Conservation (phyloP, 2,329 filamentous ascomycete genomes). For the Gnomoniopsis smithogilvyi region DNA sequence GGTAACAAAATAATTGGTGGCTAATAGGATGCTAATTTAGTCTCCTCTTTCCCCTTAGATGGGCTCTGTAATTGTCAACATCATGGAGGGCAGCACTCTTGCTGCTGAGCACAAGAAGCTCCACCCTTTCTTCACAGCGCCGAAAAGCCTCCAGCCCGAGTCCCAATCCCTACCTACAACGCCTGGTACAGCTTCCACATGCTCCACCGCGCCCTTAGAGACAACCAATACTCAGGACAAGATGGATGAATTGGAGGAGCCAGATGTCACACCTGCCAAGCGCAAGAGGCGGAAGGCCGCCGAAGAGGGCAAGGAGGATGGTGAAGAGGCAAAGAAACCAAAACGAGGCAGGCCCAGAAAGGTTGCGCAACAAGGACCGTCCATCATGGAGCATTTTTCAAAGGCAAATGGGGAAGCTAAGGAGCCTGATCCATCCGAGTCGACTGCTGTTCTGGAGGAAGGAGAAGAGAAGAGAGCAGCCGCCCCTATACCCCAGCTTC, state of each 20-base stretch:
- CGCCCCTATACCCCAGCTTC: neutral
- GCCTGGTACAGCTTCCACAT: neutral
- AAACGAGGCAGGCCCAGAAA: constrained; percentile 26
- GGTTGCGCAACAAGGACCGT: constrained; percentile 15
- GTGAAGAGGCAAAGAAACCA: constrained; percentile 18
- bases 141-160: constrained; percentile 19
- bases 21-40: neutral
- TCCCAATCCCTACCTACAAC: neutral
- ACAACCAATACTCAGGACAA: neutral
- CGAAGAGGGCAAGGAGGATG: constrained; percentile 14
- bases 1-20: neutral
- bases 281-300: constrained; percentile 26
- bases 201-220: neutral
- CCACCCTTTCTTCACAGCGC: constrained; percentile 51
- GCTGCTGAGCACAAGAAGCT: constrained; percentile 41
- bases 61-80: constrained; percentile 39
- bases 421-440: neutral
- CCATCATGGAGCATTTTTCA: constrained; percentile 25
- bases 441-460: constrained; percentile 9
- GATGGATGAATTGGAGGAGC: constrained; percentile 8
- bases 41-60: constrained; percentile 25
- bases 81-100: constrained; percentile 41
- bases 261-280: constrained; percentile 9
- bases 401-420: constrained; percentile 5
- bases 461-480: neutral